These are phyloP conservation scores for Heliamphora pulchella DNA, from an alignment of 179 eudicot species.

Conservation along the genomic window DNA sequence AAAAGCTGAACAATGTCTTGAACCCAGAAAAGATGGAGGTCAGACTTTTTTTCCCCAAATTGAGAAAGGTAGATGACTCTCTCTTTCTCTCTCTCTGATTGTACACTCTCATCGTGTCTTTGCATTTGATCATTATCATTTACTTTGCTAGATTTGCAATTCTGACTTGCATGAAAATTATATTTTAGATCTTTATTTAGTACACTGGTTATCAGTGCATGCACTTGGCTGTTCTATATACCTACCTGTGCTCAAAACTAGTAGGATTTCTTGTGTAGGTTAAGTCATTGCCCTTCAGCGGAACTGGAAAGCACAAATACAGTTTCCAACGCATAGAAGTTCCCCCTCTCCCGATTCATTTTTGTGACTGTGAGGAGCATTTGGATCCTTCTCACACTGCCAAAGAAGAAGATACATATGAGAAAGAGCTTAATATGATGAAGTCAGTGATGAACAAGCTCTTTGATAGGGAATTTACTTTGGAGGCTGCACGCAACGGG, in stretches of 20 bases:
- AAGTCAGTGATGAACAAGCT: conserved; percentile 66
- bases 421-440: conserved; percentile 75
- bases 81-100: background rate
- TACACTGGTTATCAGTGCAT: background rate
- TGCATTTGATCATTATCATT: conserved; percentile 4
- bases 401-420: conserved; percentile 33
- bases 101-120: background rate
- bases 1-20: conserved; percentile 35
- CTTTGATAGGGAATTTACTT: conserved; percentile 33
- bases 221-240: background rate
- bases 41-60: conserved; percentile 66
- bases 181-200: background rate
- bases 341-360: conserved; percentile 57
- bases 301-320: conserved; percentile 95
- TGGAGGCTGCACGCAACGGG: conserved; percentile 16
- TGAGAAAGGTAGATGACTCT: conserved; percentile 48
- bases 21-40: conserved; percentile 40
- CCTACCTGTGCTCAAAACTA: background rate
- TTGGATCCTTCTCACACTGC: conserved; percentile 26
- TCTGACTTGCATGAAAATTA: background rate
- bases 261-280: conserved; percentile 38
- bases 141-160: background rate
- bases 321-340: conserved; percentile 79
- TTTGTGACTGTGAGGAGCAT: conserved; percentile 89
- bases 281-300: conserved; percentile 57